Evolutionary conservation across 2,329 filamentous ascomycete species (phyloP), one percentile per base, ranked within the genome.

Genomic region (Fusarium scirpi): DNA sequence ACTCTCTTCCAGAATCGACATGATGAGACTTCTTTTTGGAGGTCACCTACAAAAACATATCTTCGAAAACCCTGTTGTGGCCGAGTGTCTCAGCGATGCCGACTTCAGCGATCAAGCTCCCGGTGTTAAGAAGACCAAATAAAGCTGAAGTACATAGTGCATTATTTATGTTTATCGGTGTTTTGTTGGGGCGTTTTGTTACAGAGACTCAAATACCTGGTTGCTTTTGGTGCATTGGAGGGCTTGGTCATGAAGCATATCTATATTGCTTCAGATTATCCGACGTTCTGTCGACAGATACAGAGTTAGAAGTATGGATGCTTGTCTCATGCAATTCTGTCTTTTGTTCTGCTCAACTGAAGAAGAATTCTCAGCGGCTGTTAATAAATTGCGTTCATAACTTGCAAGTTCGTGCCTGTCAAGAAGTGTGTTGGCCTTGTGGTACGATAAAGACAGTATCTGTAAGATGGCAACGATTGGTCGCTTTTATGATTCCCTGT

Each of bases 1-100:
- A 11, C 78, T 86, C 16, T 83, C 82, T 29, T 81, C 82, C 20
- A 79, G 85, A 22, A 79, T 86, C n/a, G 80, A 83, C 47, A 80
- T 84, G 72, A 79, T 88, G 60, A 85, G 83, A 72, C 78, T 78
- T 7, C 64, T 87, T 2, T 82, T 88, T 48, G 82, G 83, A 18
- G 81, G 82, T 27, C 85, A 85, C 16, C 72, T 82, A 4, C 78
- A 80, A 58, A 76, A 77, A 25, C 80, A 82, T 53, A 73, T 80
- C n/a, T 78, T 79, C 30, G 71, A 79, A 47, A 82, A 82, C 58
- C 80, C 80, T 8, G 76, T 82, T 8, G 79, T 82, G 18, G 74
- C 75, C 32, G 78, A 82, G 53, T 81, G 79, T 59, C 72, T 82
- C 10, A 80, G 80, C 20, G 80, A 81, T 43, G 79, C 79, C 24